These are phyloP conservation scores for Talaromyces borbonicus DNA, from an alignment of 495 filamentous ascomycete species.

Conservation along the genomic window DNA sequence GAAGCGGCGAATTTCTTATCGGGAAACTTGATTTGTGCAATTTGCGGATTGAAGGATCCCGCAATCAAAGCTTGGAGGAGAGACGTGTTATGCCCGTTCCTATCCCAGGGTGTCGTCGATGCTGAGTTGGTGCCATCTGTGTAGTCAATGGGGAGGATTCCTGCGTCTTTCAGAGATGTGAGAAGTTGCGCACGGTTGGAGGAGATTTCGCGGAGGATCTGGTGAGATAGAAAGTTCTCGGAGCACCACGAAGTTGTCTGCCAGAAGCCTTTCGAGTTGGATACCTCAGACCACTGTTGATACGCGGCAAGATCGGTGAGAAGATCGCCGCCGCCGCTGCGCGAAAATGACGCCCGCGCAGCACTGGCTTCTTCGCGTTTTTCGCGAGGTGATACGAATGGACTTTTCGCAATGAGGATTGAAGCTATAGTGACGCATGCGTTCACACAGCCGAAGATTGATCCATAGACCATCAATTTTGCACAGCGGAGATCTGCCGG, in stretches of 20 bases:
- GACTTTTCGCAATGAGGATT: constrained; percentile 73
- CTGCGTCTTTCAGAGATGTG: constrained; percentile 74
- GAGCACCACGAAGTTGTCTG: constrained; percentile 67
- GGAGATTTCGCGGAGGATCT: constrained; percentile 77
- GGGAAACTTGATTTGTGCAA: constrained; percentile 82
- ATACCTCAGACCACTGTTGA: constrained; percentile 64
- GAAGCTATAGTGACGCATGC: constrained; percentile 82
- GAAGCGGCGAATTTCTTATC: constrained; percentile 89
- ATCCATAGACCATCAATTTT: constrained; percentile 92
- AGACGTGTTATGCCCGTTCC: constrained; percentile 41
- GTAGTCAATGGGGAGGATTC: constrained; percentile 56
- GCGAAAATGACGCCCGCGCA: constrained; percentile 62
- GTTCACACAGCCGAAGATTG: constrained; percentile 85
- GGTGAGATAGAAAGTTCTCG: constrained; percentile 76
- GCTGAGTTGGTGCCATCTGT: constrained; percentile 13
- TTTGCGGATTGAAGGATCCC: constrained; percentile 80
- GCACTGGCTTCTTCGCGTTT: constrained; percentile 74
- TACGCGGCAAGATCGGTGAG: constrained; percentile 78
- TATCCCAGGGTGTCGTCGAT: constrained; percentile 27
- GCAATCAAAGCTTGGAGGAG: constrained; percentile 85
- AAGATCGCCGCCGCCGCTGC: constrained; percentile 67
- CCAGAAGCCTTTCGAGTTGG: constrained; percentile 43
- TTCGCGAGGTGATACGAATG: constrained; percentile 72
- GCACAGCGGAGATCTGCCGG: constrained; percentile 87
- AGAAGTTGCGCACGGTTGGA: constrained; percentile 80